phyloP scores from a whole-genome alignment of 116 monocot genomes.

The Iris pallida region DNA sequence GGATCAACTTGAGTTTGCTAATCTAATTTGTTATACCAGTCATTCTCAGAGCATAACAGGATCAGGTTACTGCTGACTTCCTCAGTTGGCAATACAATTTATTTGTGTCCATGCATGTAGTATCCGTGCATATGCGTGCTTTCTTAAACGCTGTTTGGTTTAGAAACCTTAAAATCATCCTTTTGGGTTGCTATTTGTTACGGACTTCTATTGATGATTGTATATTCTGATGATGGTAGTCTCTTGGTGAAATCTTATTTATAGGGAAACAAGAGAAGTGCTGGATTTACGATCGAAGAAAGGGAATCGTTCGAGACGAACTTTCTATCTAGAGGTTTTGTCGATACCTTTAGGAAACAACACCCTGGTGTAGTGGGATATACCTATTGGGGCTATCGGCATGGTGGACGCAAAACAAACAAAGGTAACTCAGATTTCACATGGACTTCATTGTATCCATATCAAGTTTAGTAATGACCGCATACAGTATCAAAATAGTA shows the following conservation, averaged over 20 bases:
- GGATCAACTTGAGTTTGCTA: no score
- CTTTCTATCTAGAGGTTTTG: constrained; percentile 73
- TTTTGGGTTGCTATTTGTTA: no score
- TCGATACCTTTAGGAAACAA: constrained; percentile 86
- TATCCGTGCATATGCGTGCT: no score
- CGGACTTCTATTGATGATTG: no score
- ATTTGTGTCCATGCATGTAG: no score
- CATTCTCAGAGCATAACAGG: no score
- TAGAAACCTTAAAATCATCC: no score
- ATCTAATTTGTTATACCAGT: no score
- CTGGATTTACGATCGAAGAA: constrained; percentile 92
- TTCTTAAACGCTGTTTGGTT: no score
- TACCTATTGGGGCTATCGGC: constrained; percentile 87
- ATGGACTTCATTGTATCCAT: neutral
- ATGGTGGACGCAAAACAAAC: constrained; percentile 76
- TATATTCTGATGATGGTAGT: neutral
- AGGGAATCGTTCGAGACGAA: constrained; percentile 72
- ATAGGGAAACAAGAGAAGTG: constrained; percentile 90
- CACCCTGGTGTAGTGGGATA: constrained; percentile 75
- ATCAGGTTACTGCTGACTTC: no score
- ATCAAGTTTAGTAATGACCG: neutral
- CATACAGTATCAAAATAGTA: neutral
- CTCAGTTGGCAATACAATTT: no score
- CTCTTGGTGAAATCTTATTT: constrained; percentile 6
- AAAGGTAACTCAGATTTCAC: constrained; percentile 43